Base-by-base conservation (phyloP, 352 stramenopile genomes). In the Phytophthora chlamydospora region DNA sequence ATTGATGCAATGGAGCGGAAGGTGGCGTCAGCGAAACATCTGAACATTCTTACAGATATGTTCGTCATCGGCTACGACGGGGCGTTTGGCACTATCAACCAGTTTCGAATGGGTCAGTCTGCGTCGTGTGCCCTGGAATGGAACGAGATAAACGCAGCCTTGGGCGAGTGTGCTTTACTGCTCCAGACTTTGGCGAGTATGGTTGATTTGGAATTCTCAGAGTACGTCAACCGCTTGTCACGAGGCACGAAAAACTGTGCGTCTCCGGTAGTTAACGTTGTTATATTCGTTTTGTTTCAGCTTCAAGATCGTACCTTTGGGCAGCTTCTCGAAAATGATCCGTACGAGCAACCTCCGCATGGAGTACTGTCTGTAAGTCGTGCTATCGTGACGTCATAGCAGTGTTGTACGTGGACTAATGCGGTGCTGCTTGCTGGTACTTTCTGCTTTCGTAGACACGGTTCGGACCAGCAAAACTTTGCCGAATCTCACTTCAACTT, bases 71-170 rank as follows among this genome's bases (percentile, higher is more conserved):
- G 78, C 8, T 75, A 90, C 50, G 82, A 73, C 42, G 88, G 87
- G 6, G 68, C 66, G 11, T 93, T 94, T 61, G 88, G 82, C 17
- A 94, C 81, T 21, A 93, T 96, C 62, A 96, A 95, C 50, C 76
- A 78, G 13, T 95, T 96, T 58, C 76, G 85, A 16, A 71, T 96
- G 59, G 88, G 88, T 3, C 82, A 89, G 42, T 62, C 88, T 39
- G 52, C 76, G 1, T 75, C 65, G 0, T 64, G 75, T 11, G 67
- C 85, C 6, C 70, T 93, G 31, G 88, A 96, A 50, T 96, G 88
- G 88, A 91, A 95, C 55, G 88, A 96, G 57, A 95, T 95, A 65
- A 96, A 96, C 27, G 83, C 88, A 21, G 88, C 74, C 6, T 78
- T 93, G 6, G 88, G 88, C 6, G 83, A 96, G 51, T 81, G 72